A percentile compares a stretch with the other conserved stretches of the same genome.
Conservation (phyloP, 805 yeast genomes). For the Metschnikowia drakensbergensis region DNA sequence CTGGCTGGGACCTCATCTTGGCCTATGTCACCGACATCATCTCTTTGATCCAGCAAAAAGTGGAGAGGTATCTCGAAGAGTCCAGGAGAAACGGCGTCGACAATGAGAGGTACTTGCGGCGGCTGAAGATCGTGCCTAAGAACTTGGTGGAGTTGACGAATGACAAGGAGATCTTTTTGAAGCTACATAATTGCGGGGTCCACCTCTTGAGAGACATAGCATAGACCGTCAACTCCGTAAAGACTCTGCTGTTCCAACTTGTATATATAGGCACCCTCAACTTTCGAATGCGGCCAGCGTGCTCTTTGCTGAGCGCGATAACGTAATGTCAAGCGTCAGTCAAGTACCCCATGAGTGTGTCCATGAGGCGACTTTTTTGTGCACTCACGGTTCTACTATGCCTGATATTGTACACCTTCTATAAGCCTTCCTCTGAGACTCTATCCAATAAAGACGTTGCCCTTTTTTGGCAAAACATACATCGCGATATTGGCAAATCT, state of each 20-base stretch:
- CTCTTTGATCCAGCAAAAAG: conserved; percentile 18
- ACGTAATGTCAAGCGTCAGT: background rate
- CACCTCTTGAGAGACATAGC: conserved; percentile 29
- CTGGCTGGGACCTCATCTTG: conserved; percentile 51
- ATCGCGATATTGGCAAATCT: conserved; percentile 9
- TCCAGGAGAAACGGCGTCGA: conserved; percentile 17
- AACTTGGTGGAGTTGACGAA: conserved; percentile 52
- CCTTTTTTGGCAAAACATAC: conserved; percentile 12
- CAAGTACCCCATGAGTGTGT: background rate
- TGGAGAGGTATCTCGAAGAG: conserved; percentile 16
- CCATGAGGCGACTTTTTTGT: background rate
- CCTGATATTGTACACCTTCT: background rate
- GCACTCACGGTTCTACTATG: background rate
- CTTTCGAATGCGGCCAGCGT: too few relatives aligned
- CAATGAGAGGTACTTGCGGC: conserved; percentile 54
- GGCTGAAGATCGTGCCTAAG: conserved; percentile 53
- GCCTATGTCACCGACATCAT: conserved; percentile 30
- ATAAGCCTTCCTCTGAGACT: background rate
- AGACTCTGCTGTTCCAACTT: too few relatives aligned
- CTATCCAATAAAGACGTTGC: conserved; percentile 5
- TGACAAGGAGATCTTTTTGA: conserved; percentile 51
- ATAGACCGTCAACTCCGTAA: background rate
- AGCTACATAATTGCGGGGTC: conserved; percentile 62
- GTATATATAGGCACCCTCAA: too few relatives aligned
- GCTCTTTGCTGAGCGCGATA: background rate